These are phyloP conservation scores for Capronia epimyces DNA, from an alignment of 2,329 filamentous ascomycete species.

Conservation along the genomic window DNA sequence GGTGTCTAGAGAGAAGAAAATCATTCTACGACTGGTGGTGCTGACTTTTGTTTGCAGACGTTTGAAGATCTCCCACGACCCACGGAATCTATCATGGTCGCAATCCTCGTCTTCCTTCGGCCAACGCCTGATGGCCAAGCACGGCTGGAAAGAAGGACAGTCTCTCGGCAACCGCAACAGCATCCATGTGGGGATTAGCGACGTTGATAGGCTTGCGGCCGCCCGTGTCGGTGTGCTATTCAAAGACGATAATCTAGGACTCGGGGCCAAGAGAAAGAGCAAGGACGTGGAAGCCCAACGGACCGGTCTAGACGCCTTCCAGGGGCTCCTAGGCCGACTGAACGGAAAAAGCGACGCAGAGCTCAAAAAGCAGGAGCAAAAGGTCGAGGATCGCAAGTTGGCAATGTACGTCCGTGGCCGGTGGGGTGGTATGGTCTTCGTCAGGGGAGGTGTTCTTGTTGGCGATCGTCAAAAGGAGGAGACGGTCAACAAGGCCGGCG, in stretches of 20 bases:
- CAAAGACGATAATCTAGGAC: constrained; percentile 85
- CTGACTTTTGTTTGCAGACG: constrained; percentile 37
- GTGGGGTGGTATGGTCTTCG: constrained; percentile 78
- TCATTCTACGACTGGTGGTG: neutral
- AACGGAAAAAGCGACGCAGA: constrained; percentile 80
- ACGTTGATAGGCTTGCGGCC: constrained; percentile 24
- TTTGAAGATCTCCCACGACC: constrained; percentile 78
- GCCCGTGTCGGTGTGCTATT: constrained; percentile 37
- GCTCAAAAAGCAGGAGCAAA: constrained; percentile 63
- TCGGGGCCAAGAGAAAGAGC: constrained; percentile 68
- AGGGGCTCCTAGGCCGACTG: constrained; percentile 76
- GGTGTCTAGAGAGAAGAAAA: neutral
- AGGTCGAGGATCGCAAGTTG: constrained; percentile 64
- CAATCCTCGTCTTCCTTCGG: constrained; percentile 77
- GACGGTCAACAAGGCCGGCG: constrained; percentile 38
- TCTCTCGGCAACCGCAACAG: constrained; percentile 74
- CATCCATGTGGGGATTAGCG: constrained; percentile 46
- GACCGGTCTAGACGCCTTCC: constrained; percentile 81
- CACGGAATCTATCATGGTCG: constrained; percentile 93
- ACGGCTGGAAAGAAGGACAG: constrained; percentile 85
- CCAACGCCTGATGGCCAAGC: constrained; percentile 77
- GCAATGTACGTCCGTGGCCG: constrained; percentile 67
- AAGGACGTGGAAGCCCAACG: constrained; percentile 62
- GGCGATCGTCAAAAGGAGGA: constrained; percentile 43
- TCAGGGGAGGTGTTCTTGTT: constrained; percentile 70